These are phyloP conservation scores for Apium graveolens DNA, from an alignment of 129 eudicot genomes.

Conservation along the genomic window DNA sequence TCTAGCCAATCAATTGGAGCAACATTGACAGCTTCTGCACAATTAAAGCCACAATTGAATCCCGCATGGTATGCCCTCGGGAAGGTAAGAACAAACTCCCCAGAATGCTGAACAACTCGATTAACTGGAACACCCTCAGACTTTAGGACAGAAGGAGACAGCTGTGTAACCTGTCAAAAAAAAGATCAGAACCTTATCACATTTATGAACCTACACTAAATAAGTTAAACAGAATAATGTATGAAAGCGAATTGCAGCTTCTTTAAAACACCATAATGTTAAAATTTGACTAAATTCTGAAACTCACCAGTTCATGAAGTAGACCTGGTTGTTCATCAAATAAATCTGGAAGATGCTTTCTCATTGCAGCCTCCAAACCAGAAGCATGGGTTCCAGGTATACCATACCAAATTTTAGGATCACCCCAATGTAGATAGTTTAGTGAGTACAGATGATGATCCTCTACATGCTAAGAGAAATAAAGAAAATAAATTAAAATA, in stretches of 20 bases:
- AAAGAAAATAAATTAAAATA: background rate
- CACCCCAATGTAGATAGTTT: slow-evolving; percentile 77
- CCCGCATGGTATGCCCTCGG: slow-evolving; percentile 86
- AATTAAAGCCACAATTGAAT: slow-evolving; percentile 80
- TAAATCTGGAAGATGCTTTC: slow-evolving; percentile 70
- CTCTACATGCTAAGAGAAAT: slow-evolving; percentile 56
- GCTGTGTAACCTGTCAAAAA: slow-evolving; percentile 59
- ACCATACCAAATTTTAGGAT: slow-evolving; percentile 79
- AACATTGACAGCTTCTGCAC: slow-evolving; percentile 90
- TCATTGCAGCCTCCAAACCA: slow-evolving; percentile 59
- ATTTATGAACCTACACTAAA: background rate
- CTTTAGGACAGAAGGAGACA: slow-evolving; percentile 59
- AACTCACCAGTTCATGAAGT: slow-evolving; percentile 59
- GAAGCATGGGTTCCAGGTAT: slow-evolving; percentile 69
- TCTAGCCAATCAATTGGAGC: slow-evolving; percentile 78
- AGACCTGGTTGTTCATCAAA: slow-evolving; percentile 69
- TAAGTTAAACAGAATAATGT: background rate
- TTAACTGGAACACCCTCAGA: slow-evolving; percentile 75
- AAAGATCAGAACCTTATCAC: background rate
- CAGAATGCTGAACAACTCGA: slow-evolving; percentile 53
- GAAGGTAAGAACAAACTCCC: slow-evolving; percentile 76
- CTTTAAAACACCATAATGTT: background rate
- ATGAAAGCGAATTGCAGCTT: background rate
- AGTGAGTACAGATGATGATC: slow-evolving; percentile 83
- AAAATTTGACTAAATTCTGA: background rate